Base-by-base conservation (phyloP, 2,329 filamentous ascomycete species). In the Huntiella bhutanensis region DNA sequence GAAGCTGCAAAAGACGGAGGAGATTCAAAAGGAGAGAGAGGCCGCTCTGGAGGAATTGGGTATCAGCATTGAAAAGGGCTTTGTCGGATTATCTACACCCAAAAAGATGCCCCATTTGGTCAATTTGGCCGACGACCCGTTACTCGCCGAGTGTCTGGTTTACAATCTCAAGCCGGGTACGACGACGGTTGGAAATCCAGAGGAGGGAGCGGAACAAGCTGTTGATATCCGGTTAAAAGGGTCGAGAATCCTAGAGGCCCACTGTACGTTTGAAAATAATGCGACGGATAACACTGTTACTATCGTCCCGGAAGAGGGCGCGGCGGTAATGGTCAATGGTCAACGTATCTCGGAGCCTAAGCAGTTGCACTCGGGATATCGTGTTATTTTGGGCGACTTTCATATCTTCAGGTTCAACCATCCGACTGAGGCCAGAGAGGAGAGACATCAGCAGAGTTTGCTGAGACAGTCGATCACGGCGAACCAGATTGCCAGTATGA, bases 61-160 rank as follows among this genome's bases (percentile, higher is more conserved):
- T 53, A 96, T 98, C 63, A 96, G 87, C 61, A 98, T 98, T 53
- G 91, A 98, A 59, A 98, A 98, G 61, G 91, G 91, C 5, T 95
- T 95, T 57, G 80, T 98, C 51, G 91, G 91, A 11, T 67, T 98
- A 51, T 88, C 85, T 50, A 96, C 87, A 15, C 91, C 91, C 1
- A 98, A 98, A 66, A 95, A 95, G 64, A 98, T 96, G 84, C 91
- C 91, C 6, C 91, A 98, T 75, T 65, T 98, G 62, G 91, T 98
- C 62, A 98, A 98, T 60, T 65, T 98, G 54, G 95, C 87, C n/a
- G 83, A 91, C 58, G 83, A 91, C 57, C 91, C 91, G 6, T 69
- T 98, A 32, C 71, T 98, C 39, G 87, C 88, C 4, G 91, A 98
- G 64, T 98, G 91, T 63, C 67, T 98, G 49, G 85, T 98, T 35